Base-by-base conservation (phyloP, 768 basidiomycete genomes). In the Scleroderma bovista region DNA sequence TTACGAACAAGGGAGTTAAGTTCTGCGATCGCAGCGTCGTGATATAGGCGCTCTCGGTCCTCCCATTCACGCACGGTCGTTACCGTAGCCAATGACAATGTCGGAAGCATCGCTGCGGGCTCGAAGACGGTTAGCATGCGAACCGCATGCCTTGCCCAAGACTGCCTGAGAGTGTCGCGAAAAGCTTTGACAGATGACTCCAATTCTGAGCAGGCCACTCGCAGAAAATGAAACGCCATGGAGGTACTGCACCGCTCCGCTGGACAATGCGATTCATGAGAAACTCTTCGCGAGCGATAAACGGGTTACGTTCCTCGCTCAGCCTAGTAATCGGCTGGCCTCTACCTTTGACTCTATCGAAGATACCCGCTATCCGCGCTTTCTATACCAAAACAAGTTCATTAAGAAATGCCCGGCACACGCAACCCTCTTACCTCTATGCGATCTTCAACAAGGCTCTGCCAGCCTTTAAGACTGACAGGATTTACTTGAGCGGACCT, bases 191-290 rank as follows among this genome's bases (percentile, higher is more conserved):
- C 65, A 1, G 86, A 75, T 1, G 67, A 63, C 34, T 93, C 90
- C 19, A 93, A 75, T 54, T 88, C 87, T 86, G 46, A 7, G 23
- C 4, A 59, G 20, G 29, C 33, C 49, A 23, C n/a, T 38, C 48
- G n/a, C 29, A 22, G n/a, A 22, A 20, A 33, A 53, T 45, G n/a
- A 19, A 36, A 22, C 41, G n/a, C 90, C 91, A 93, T 3, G 88
- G 85, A 26, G 90, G 91, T 3, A 81, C 78, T 6, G 85, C 86
- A n/a, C 86, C 88, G 55, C 90, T 85, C 44, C 81, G 74, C 60
- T 88, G 83, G 7, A 93, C 77, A 51, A 91, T 89, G 12, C 90
- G 80, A 57, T 92, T 93, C 84, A 93, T 83, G 43, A 93, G 70
- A 57, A 84, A 88, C 60, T 92, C 89, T 56, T 88, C 86, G 8